Evolutionary conservation across 1,284 basidiomycete species (phyloP).

Genomic region (Ceratobasidium sp.): DNA sequence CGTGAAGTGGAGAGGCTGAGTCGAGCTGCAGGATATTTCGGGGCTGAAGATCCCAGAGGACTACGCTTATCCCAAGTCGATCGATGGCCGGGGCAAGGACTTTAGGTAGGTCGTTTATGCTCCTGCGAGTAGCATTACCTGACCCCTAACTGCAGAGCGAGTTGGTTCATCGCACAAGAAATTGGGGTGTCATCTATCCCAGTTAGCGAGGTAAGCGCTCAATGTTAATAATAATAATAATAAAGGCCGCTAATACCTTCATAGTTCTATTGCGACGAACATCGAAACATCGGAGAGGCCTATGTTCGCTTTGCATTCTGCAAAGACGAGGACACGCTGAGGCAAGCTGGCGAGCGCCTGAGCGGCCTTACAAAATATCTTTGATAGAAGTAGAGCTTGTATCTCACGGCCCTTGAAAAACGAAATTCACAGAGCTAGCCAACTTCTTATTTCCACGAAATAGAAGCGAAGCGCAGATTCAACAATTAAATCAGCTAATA

Average conservation of each 20-base stretch:
- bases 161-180: slow-evolving; percentile 90
- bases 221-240: too few relatives aligned
- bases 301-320: slow-evolving; percentile 92
- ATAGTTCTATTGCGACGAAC: slow-evolving; percentile 91
- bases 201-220: slow-evolving; percentile 79
- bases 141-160: slow-evolving; percentile 60
- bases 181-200: slow-evolving; percentile 91
- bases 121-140: slow-evolving; percentile 45
- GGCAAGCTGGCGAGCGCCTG: slow-evolving; percentile 76
- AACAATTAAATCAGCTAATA: slow-evolving; percentile 32
- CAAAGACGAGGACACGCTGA: slow-evolving; percentile 86
- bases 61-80: slow-evolving; percentile 79
- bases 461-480: slow-evolving; percentile 13
- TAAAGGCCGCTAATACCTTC: too few relatives aligned
- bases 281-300: slow-evolving; percentile 81
- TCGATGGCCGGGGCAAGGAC: slow-evolving; percentile 83
- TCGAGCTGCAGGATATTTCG: slow-evolving; percentile 73
- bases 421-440: not conserved
- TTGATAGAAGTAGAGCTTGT: slow-evolving; percentile 24
- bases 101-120: slow-evolving; percentile 66
- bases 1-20: slow-evolving; percentile 24
- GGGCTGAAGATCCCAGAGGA: slow-evolving; percentile 79
- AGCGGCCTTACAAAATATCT: slow-evolving; percentile 75
- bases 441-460: not conserved
- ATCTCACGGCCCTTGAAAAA: not conserved